Evolutionary conservation across 441 rosid species (phyloP).

Genomic region (Euphorbia schlechtendalii): DNA sequence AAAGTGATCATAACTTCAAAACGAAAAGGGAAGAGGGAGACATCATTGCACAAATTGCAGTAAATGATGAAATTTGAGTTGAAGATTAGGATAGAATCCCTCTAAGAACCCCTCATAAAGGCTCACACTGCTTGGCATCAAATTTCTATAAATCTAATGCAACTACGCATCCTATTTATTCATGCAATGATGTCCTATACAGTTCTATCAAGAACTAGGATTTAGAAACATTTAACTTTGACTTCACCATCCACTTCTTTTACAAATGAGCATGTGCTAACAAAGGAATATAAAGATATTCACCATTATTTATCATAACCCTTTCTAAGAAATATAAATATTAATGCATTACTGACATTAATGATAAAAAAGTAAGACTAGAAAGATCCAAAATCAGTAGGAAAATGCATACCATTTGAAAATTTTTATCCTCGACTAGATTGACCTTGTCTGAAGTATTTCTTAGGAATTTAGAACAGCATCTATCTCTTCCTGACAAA

Average conservation of each 20-base stretch:
- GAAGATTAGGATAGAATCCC: neutral
- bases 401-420: slow-evolving; percentile 43
- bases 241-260: neutral
- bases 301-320: neutral
- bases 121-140: neutral
- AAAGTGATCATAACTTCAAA: neutral
- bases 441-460: slow-evolving; percentile 46
- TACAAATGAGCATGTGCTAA: neutral
- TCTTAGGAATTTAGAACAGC: slow-evolving; percentile 29
- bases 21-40: neutral
- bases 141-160: neutral
- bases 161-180: neutral
- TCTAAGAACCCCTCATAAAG: neutral
- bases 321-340: neutral
- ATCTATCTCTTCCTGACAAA: slow-evolving; percentile 41
- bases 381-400: slow-evolving; percentile 1
- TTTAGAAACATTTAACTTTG: neutral
- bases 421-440: slow-evolving; percentile 35
- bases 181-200: neutral
- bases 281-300: neutral
- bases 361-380: neutral
- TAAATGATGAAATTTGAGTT: neutral
- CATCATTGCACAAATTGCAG: neutral
- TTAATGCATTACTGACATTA: neutral
- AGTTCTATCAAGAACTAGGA: slow-evolving; percentile 1